Evolutionary conservation across 768 basidiomycete genomes (phyloP).

Genomic region (Phaeotremella fagi): DNA sequence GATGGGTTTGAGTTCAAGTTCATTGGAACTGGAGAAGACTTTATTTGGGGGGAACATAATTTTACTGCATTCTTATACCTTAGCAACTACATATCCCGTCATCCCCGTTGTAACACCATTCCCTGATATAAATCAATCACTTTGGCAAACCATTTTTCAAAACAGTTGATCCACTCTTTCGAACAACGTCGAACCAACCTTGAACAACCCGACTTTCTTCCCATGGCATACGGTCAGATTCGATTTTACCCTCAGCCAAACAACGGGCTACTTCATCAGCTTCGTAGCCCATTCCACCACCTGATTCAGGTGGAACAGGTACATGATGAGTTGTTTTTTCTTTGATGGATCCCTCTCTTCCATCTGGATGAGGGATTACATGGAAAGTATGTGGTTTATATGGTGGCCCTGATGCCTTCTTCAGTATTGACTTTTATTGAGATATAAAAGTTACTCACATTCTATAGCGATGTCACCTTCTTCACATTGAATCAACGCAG

Average conservation of each 20-base stretch:
- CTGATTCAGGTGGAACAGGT: conserved; percentile 44
- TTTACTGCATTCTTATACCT: too few species aligned
- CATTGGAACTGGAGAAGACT: background rate
- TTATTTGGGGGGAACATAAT: too few species aligned
- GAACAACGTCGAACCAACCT: conserved; percentile 78
- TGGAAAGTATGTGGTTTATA: conserved; percentile 27
- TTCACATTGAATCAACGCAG: conserved; percentile 63
- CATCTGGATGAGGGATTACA: conserved; percentile 24
- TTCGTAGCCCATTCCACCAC: conserved; percentile 75
- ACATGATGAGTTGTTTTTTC: conserved; percentile 57
- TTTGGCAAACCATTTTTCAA: conserved; percentile 51
- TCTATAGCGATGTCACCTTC: conserved; percentile 64
- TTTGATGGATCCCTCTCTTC: conserved; percentile 52
- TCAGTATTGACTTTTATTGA: background rate
- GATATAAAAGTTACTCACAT: conserved; percentile 23
- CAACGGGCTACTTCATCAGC: conserved; percentile 83
- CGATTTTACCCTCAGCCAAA: conserved; percentile 64
- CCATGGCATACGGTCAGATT: conserved; percentile 71
- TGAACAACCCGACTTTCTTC: conserved; percentile 76
- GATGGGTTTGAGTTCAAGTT: conserved; percentile 24
- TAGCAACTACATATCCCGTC: too few species aligned
- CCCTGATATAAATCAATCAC: too few species aligned
- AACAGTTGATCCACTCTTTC: conserved; percentile 60
- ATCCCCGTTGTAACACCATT: too few species aligned
- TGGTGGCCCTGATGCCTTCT: conserved; percentile 18